Evolutionary conservation across 2,329 filamentous ascomycete genomes (phyloP), one percentile per base, ranked within the genome.

Genomic region (Hymenoscyphus fructigenus): DNA sequence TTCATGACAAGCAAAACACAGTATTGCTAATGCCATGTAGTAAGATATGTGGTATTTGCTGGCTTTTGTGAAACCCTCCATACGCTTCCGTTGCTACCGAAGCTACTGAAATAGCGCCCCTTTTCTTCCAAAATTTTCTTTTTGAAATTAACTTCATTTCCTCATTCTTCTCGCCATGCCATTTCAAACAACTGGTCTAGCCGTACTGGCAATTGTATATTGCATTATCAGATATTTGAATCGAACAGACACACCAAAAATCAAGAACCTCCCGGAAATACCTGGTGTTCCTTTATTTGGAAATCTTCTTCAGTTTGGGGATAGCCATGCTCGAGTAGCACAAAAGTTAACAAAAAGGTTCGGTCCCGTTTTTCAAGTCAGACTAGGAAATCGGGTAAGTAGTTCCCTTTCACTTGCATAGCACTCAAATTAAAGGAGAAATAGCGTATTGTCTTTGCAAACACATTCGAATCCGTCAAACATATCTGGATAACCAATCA

Each of bases 401-500:
- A 26, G 15, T 32, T 34, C 7, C 7, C 17, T 50, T 50, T 2
- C 17, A 12, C 10, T 20, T 0, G 20, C 2, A 5, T 20, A 50
- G n/a, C 6, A 50, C 15, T 23, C 44, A 50, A 3, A 10, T 20
- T 50, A 50, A 50, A 10, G 2, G 20, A 12, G 1, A 50, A 23
- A 36, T 66, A 88, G 81, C 84, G 90, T 65, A 88, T 93, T 65
- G 81, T 94, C 38, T 92, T 92, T 72, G 91, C 90, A 67, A 94
- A 94, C 71, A 88, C 85, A 1, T 93, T 92, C 72, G 88, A 91
- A 23, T 85, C 89, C 0, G 90, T 93, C 38, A 87, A 85, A 62
- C 82, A 89, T 68, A 81, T 94, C 26, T 93, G 91, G 88, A 90
- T 93, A 75, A 90, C 87, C 10, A 88, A 94, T 71, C 91, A 93